Conservation (phyloP, 2,329 filamentous ascomycete genomes). For the Colletotrichum tropicicola region DNA sequence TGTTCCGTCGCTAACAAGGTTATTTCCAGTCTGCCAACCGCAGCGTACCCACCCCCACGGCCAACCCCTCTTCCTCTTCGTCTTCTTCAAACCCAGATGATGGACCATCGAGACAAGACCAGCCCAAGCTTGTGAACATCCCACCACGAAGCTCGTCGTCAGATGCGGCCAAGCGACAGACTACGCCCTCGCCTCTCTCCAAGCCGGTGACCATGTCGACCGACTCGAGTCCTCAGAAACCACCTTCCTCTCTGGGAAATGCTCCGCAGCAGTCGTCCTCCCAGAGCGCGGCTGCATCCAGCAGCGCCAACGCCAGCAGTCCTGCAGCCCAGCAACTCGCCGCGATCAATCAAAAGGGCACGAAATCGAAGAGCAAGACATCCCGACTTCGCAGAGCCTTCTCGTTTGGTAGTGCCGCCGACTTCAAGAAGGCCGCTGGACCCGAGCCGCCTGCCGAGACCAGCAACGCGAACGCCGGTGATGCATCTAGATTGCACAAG, state of each 20-base stretch:
- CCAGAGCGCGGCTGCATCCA: slow-evolving; percentile 38
- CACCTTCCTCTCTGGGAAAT: slow-evolving; percentile 43
- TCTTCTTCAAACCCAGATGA: slow-evolving; percentile 54
- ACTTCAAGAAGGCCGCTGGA: slow-evolving; percentile 79
- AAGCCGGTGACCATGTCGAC: slow-evolving; percentile 72
- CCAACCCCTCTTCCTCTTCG: slow-evolving; percentile 63
- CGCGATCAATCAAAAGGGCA: slow-evolving; percentile 85
- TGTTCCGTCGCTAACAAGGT: slow-evolving; percentile 56
- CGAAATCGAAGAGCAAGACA: slow-evolving; percentile 83
- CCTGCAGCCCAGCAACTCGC: slow-evolving; percentile 86
- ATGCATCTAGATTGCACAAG: slow-evolving; percentile 68
- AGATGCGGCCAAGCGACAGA: slow-evolving; percentile 72
- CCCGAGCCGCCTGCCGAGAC: slow-evolving; percentile 36
- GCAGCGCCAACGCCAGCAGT: slow-evolving; percentile 57
- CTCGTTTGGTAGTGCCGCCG: slow-evolving; percentile 94
- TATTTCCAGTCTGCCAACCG: slow-evolving; percentile 67
- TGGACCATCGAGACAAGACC: slow-evolving; percentile 58
- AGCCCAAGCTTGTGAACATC: slow-evolving; percentile 64
- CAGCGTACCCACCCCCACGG: slow-evolving; percentile 61
- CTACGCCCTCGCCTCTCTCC: slow-evolving; percentile 78
- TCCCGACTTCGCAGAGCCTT: slow-evolving; percentile 89
- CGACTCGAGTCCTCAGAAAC: slow-evolving; percentile 56
- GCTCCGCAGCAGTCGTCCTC: slow-evolving; percentile 43
- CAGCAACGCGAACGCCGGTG: slow-evolving; percentile 34
- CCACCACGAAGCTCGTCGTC: slow-evolving; percentile 70